phyloP scores from a whole-genome alignment of 805 yeast genomes.

The Suhomyces sp. region DNA sequence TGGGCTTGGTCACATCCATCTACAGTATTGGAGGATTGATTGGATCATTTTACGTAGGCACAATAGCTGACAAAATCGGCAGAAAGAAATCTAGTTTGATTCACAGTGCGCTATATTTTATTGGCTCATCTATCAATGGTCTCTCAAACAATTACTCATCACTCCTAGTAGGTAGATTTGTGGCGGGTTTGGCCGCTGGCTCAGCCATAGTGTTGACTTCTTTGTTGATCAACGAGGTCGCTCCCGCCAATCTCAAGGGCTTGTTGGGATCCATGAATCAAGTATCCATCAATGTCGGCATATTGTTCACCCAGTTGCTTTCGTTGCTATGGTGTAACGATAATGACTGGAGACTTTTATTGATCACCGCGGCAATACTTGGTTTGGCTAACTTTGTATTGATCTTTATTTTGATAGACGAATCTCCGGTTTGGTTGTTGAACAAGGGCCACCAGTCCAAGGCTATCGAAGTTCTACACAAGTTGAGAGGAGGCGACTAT shows the following conservation, averaged over 20 bases:
- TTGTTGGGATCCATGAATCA: conserved; percentile 87
- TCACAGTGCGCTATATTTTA: conserved; percentile 49
- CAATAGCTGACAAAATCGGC: conserved; percentile 63
- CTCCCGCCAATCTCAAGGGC: conserved; percentile 70
- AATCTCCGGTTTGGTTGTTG: conserved; percentile 83
- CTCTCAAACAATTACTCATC: conserved; percentile 39
- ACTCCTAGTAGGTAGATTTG: conserved; percentile 65
- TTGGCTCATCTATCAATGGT: conserved; percentile 66
- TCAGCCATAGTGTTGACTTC: conserved; percentile 83
- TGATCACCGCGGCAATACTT: conserved; percentile 58
- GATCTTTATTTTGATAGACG: conserved; percentile 46
- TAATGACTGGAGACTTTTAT: conserved; percentile 67
- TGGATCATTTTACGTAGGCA: conserved; percentile 69
- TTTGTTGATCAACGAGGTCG: conserved; percentile 71
- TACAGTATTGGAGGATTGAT: conserved; percentile 82
- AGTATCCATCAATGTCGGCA: conserved; percentile 81
- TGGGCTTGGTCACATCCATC: conserved; percentile 74
- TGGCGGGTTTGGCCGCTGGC: conserved; percentile 88
- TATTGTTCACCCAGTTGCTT: conserved; percentile 70
- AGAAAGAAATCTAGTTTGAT: conserved; percentile 51
- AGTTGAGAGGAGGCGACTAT: conserved; percentile 40
- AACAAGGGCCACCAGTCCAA: conserved; percentile 43
- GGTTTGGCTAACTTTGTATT: conserved; percentile 49
- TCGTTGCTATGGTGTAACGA: conserved; percentile 68
- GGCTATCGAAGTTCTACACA: conserved; percentile 38